Percentiles rank a stretch among this genome's conserved stretches.
Conservation (phyloP, 371 early-diverging fungal species). For the Mucor plumbeus region DNA sequence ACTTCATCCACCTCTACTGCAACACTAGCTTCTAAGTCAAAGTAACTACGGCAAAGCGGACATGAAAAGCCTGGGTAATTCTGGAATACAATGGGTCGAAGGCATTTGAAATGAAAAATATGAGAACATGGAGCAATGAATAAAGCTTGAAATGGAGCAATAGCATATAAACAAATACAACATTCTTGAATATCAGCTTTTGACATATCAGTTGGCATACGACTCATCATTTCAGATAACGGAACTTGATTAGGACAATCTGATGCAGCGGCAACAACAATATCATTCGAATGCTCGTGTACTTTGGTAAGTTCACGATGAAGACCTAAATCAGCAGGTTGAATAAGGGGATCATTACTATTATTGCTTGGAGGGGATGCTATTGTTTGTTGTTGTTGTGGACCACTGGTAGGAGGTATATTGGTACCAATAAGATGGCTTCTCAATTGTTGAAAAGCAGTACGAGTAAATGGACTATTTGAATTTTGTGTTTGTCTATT, state of each 20-base stretch:
- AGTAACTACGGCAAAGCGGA: slow-evolving; percentile 90
- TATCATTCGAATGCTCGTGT: slow-evolving; percentile 9
- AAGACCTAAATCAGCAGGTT: slow-evolving; percentile 14
- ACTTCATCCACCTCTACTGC: slow-evolving; percentile 73
- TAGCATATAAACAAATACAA: slow-evolving; percentile 90
- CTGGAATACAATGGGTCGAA: slow-evolving; percentile 61
- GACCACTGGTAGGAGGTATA: neutral
- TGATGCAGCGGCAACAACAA: neutral
- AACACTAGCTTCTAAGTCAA: slow-evolving; percentile 80
- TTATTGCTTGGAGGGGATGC: neutral
- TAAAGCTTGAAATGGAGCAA: slow-evolving; percentile 89
- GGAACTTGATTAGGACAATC: slow-evolving; percentile 6
- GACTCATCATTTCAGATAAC: slow-evolving; percentile 18
- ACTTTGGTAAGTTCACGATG: slow-evolving; percentile 28
- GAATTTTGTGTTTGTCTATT: slow-evolving; percentile 54
- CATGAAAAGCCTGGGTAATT: slow-evolving; percentile 82
- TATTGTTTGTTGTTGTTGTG: neutral
- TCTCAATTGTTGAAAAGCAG: slow-evolving; percentile 31
- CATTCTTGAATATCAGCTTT: slow-evolving; percentile 67
- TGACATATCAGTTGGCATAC: slow-evolving; percentile 13
- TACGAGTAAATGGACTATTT: slow-evolving; percentile 25
- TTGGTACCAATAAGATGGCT: slow-evolving; percentile 20
- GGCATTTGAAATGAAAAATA: slow-evolving; percentile 91
- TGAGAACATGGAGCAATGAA: slow-evolving; percentile 94
- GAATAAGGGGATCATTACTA: neutral